These are phyloP conservation scores for Fomitopsis schrenkii DNA, from an alignment of 1,284 basidiomycete species.

Conservation along the genomic window DNA sequence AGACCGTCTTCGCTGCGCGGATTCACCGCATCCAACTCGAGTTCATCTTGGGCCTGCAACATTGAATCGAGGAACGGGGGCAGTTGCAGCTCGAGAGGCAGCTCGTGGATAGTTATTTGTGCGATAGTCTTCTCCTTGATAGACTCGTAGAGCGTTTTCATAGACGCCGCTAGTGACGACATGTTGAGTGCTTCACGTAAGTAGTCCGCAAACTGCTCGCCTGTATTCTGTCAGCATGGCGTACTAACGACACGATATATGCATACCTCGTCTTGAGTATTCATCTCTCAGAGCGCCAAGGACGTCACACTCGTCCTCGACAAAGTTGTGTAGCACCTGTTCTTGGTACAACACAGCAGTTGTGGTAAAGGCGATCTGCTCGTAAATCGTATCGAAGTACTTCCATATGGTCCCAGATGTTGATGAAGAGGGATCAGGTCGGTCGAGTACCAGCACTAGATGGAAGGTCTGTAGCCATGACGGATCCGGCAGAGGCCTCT, in stretches of 20 bases:
- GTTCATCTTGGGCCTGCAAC: constrained; percentile 53
- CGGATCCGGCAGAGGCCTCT: constrained; percentile 6
- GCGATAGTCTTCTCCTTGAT: constrained; percentile 71
- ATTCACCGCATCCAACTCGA: constrained; percentile 36
- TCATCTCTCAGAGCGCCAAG: constrained; percentile 70
- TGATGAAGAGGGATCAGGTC: constrained; percentile 84
- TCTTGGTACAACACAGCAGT: constrained; percentile 88
- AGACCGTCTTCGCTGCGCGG: constrained; percentile 37
- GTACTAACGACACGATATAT: constrained; percentile 2
- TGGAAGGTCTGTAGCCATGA: constrained; percentile 81
- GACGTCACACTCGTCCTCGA: constrained; percentile 71
- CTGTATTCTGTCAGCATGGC: constrained; percentile 28
- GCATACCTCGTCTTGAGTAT: constrained; percentile 53
- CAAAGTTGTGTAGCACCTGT: constrained; percentile 80
- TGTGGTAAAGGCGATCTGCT: constrained; percentile 82
- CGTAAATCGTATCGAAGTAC: constrained; percentile 83
- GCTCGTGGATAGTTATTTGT: constrained; percentile 68
- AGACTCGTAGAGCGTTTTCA: constrained; percentile 73
- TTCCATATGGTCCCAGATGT: constrained; percentile 69
- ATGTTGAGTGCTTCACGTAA: constrained; percentile 53
- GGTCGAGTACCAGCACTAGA: constrained; percentile 83
- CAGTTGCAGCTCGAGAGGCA: constrained; percentile 78
- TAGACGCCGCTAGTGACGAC: constrained; percentile 71
- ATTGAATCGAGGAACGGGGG: constrained; percentile 73
- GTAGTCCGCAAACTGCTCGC: constrained; percentile 53